These are phyloP conservation scores for Stachybotrys chlorohalonatus DNA, from an alignment of 2,329 filamentous ascomycete genomes.

Conservation along the genomic window DNA sequence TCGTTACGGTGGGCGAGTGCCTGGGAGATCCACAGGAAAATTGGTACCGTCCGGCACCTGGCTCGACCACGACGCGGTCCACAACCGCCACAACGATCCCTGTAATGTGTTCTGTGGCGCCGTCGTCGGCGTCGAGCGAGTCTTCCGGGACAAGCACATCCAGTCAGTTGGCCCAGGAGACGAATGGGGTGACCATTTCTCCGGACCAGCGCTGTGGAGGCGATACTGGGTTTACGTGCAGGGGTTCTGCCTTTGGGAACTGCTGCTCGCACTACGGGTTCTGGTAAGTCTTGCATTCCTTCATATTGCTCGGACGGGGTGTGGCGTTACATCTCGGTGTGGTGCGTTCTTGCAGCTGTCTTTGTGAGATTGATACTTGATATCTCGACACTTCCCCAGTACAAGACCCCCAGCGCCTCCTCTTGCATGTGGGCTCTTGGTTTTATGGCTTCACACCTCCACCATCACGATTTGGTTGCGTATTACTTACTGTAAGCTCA, in stretches of 20 bases:
- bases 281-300: constrained; percentile 19
- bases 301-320: too few species aligned
- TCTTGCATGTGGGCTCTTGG: background rate
- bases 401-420: background rate
- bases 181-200: constrained; percentile 14
- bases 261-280: constrained; percentile 33
- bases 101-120: background rate
- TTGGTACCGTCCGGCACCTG: constrained; percentile 37
- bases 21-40: constrained; percentile 39
- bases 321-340: too few species aligned
- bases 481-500: background rate
- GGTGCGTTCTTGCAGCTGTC: too few species aligned
- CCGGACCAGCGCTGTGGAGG: constrained; percentile 28
- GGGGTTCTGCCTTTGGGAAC: constrained; percentile 22
- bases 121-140: constrained; percentile 3
- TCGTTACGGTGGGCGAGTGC: constrained; percentile 49
- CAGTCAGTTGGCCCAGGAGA: constrained; percentile 5
- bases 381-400: too few species aligned
- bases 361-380: too few species aligned
- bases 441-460: background rate
- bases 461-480: background rate
- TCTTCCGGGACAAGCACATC: constrained; percentile 1
- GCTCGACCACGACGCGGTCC: constrained; percentile 4
- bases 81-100: constrained; percentile 4
- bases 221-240: constrained; percentile 23